Base-by-base conservation (phyloP, 352 stramenopile species). In the Aphanomyces astaci region DNA sequence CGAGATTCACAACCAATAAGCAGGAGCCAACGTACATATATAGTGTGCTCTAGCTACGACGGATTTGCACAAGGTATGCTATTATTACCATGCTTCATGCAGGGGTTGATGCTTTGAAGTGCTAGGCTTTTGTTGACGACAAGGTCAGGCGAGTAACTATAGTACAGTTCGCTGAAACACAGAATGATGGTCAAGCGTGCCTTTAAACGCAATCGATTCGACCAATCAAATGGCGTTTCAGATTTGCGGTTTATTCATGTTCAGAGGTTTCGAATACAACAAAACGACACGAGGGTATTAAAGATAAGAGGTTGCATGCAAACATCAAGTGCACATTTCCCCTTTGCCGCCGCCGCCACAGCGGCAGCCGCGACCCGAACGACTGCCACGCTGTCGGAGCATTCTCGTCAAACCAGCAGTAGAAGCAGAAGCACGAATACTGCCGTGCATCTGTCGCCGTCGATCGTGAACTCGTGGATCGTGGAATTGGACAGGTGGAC, bases 401-500 rank as follows among this genome's bases (percentile, higher is more conserved):
- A 43, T 15, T 43, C 36, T 7, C 36, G 36, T 15, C 36, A 43
- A 43, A 43, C 7, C 7, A 15, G 36, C 36, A 43, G n/a, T n/a
- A n/a, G 15, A 15, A 43, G 36, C 36, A 53, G 45, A 4, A 53
- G 13, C 45, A 53, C 45, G 45, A 53, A 25, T 19, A 53, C 13
- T 30, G 24, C 27, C 13, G 51, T 25, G 51, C 51, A 25, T 5
- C 27, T 59, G 17, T 59, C 51, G 22, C 51, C 51, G 11, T 59
- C 51, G 51, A 59, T 59, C 27, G 24, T 59, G 19, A 59, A 59
- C 51, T 59, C 51, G 51, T 59, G 51, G 51, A 59, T 59, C 30
- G 51, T 59, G 13, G 51, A 59, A 28, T 25, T 59, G 13, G 51
- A 59, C 30, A 32, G 51, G 51, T 59, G 51, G 51, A 59, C 51